Evolutionary conservation across 768 basidiomycete genomes (phyloP).

Genomic region (Russula foetens): DNA sequence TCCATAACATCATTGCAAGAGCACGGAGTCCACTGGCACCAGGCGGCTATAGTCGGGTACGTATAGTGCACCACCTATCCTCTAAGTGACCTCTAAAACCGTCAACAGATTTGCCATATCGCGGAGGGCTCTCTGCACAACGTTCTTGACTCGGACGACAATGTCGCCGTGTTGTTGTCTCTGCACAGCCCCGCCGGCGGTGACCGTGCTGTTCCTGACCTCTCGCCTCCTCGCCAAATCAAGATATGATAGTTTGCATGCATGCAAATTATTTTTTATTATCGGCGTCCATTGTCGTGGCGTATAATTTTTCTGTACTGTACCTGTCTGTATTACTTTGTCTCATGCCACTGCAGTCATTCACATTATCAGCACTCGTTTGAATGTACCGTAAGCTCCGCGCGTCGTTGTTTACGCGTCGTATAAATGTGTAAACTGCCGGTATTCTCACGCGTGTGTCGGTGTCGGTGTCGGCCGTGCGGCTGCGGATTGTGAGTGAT

Average conservation of each 20-base stretch:
- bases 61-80: slow-evolving; percentile 16
- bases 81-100: background rate
- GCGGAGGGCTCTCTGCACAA: slow-evolving; percentile 63
- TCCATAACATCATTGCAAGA: slow-evolving; percentile 71
- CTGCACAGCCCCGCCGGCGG: slow-evolving; percentile 36
- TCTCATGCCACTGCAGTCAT: slow-evolving; percentile 14
- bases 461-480: background rate
- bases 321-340: background rate
- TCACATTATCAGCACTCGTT: slow-evolving; percentile 6
- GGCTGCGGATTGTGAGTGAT: no score
- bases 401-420: background rate
- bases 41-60: slow-evolving; percentile 47
- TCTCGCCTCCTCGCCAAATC: slow-evolving; percentile 32
- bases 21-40: slow-evolving; percentile 56
- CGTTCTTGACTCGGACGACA: slow-evolving; percentile 64
- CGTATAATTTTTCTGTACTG: slow-evolving; percentile 8
- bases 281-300: background rate
- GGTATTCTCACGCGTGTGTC: background rate
- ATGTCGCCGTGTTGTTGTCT: slow-evolving; percentile 53
- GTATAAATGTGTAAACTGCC: background rate
- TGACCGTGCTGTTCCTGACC: slow-evolving; percentile 28
- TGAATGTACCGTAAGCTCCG: slow-evolving; percentile 5
- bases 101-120: slow-evolving; percentile 52
- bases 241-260: slow-evolving; percentile 26
- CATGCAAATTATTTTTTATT: background rate